These are phyloP conservation scores for Monosporozyma siamensis DNA, from an alignment of 805 yeast species.

Conservation along the genomic window DNA sequence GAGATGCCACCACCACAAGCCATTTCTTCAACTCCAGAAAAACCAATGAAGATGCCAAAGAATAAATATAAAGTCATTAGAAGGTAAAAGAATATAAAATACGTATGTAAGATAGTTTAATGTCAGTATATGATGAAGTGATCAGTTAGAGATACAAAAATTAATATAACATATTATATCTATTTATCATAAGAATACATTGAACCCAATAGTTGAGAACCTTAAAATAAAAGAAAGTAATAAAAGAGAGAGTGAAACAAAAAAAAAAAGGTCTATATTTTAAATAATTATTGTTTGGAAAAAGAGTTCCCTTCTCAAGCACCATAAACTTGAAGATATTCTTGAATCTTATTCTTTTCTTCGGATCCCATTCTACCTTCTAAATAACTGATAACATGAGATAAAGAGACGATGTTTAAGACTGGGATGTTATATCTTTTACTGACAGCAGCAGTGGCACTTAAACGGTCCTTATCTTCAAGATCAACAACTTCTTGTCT, in stretches of 20 bases:
- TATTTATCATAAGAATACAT: background rate
- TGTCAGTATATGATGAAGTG: no score
- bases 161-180: background rate
- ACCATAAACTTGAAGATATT: conserved; percentile 40
- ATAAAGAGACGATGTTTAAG: conserved; percentile 63
- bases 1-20: conserved; percentile 42
- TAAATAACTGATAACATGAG: conserved; percentile 62
- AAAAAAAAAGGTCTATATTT: no score
- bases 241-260: no score
- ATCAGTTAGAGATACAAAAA: no score
- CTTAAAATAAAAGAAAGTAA: no score
- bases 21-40: conserved; percentile 14
- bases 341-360: conserved; percentile 47
- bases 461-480: conserved; percentile 34
- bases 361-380: conserved; percentile 46
- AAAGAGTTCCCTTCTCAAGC: conserved; percentile 11
- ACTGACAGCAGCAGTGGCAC: conserved; percentile 77
- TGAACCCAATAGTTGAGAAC: background rate
- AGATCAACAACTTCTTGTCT: conserved; percentile 85
- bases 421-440: conserved; percentile 74
- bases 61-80: conserved; percentile 28
- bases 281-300: background rate
- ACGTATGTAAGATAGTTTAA: no score
- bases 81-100: conserved; percentile 16
- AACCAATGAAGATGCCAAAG: conserved; percentile 25